Percentiles rank a stretch among this genome's conserved stretches.
These are phyloP conservation scores for Yarrowia sp. DNA, from an alignment of 805 yeast genomes.

Conservation along the genomic window DNA sequence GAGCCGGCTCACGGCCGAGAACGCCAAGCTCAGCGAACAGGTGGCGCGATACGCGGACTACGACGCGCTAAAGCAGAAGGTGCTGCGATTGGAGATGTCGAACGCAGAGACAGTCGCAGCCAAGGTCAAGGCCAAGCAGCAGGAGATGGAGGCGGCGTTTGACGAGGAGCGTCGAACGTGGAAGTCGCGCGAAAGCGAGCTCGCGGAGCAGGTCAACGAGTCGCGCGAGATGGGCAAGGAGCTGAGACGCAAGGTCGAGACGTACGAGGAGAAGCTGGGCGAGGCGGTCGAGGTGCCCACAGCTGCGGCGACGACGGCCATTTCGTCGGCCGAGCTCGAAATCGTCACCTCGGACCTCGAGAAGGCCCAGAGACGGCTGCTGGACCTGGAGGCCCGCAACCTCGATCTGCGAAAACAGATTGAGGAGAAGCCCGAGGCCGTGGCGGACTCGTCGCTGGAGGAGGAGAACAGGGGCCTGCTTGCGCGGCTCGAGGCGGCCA, in stretches of 20 bases:
- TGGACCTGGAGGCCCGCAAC: constrained; percentile 74
- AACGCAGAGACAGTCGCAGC: constrained; percentile 54
- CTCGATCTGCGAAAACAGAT: constrained; percentile 68
- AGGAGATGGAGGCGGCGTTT: constrained; percentile 62
- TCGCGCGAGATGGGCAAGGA: constrained; percentile 60
- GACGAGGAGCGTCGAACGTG: constrained; percentile 75
- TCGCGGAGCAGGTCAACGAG: constrained; percentile 50
- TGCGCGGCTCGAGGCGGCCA: constrained; percentile 55
- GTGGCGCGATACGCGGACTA: constrained; percentile 71
- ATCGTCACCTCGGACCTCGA: constrained; percentile 74
- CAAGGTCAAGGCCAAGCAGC: constrained; percentile 66
- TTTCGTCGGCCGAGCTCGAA: constrained; percentile 49
- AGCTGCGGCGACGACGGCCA: neutral
- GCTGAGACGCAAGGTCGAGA: constrained; percentile 61
- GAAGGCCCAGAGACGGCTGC: constrained; percentile 59
- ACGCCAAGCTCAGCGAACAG: constrained; percentile 47
- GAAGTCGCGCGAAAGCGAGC: constrained; percentile 55
- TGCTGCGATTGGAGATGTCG: constrained; percentile 59
- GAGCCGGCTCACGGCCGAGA: constrained; percentile 52
- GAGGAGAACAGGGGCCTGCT: constrained; percentile 63
- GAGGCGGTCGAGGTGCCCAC: constrained; percentile 14
- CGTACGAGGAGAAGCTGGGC: constrained; percentile 53
- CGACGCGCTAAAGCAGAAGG: constrained; percentile 64
- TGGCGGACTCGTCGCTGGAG: constrained; percentile 28
- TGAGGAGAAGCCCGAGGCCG: constrained; percentile 42